These are phyloP conservation scores for Allium cepa DNA, from an alignment of 106 monocot species.

Conservation along the genomic window DNA sequence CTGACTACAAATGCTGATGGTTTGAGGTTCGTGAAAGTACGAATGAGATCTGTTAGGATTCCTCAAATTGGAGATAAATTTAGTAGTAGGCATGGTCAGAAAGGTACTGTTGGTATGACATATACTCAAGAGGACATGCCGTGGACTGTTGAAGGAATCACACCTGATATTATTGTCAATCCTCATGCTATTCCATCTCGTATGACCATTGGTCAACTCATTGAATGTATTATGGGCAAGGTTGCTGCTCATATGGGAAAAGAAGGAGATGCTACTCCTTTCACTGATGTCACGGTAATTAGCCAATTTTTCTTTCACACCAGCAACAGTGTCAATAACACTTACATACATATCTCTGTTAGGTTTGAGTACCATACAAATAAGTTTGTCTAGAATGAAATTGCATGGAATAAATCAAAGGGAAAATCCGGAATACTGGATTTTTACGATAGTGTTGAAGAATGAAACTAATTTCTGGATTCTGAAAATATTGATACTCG, in stretches of 20 bases:
- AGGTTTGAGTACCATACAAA: background rate
- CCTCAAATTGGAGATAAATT: slow-evolving; percentile 99
- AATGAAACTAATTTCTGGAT: too few species aligned
- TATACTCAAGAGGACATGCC: slow-evolving; percentile 99
- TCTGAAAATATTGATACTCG: background rate
- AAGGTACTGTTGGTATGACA: slow-evolving; percentile 98
- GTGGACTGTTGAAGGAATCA: slow-evolving; percentile 99
- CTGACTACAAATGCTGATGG: slow-evolving; percentile 99
- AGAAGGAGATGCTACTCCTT: slow-evolving; percentile 98
- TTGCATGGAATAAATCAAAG: background rate
- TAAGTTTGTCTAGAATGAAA: background rate
- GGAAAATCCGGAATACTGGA: background rate
- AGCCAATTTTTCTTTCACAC: background rate
- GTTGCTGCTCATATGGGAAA: slow-evolving; percentile 99
- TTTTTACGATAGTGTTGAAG: background rate
- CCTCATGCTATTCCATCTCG: slow-evolving; percentile 99
- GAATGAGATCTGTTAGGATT: slow-evolving; percentile 92
- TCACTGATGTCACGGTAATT: slow-evolving; percentile 95
- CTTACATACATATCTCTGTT: too few species aligned
- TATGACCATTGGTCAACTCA: slow-evolving; percentile 99
- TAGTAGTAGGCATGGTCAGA: slow-evolving; percentile 97
- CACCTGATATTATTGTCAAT: slow-evolving; percentile 98
- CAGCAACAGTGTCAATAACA: background rate
- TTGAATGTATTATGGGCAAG: slow-evolving; percentile 99
- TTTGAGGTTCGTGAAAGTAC: slow-evolving; percentile 94